Conservation (phyloP, 495 filamentous ascomycete species). For the Penicillium nucicola region DNA sequence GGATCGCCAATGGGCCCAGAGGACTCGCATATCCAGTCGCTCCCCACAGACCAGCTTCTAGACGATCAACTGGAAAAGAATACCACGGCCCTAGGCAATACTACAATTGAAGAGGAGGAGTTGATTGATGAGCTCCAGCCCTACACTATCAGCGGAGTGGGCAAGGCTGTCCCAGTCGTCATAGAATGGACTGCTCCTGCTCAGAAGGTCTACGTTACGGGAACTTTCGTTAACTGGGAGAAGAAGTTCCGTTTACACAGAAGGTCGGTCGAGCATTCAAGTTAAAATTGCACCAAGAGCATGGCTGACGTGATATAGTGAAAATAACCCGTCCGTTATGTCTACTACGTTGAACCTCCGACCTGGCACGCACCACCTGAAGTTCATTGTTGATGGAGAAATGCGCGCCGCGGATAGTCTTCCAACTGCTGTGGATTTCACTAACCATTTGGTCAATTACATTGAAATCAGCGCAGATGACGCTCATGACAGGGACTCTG, state of each 20-base stretch:
- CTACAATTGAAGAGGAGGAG: constrained; percentile 77
- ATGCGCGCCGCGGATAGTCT: constrained; percentile 84
- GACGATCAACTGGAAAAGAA: constrained; percentile 45
- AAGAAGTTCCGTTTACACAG: constrained; percentile 81
- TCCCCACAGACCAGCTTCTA: constrained; percentile 49
- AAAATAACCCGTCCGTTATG: constrained; percentile 51
- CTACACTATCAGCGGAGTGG: constrained; percentile 51
- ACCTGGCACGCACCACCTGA: constrained; percentile 92
- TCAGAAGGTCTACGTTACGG: constrained; percentile 91
- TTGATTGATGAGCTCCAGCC: constrained; percentile 65
- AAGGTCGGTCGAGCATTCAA: constrained; percentile 51
- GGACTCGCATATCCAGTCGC: constrained; percentile 45
- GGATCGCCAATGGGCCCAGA: constrained; percentile 79
- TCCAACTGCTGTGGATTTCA: constrained; percentile 94
- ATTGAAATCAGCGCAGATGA: constrained; percentile 87
- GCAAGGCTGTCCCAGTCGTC: constrained; percentile 64
- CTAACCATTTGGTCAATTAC: constrained; percentile 95
- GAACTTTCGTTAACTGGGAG: constrained; percentile 94
- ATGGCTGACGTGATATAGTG: constrained; percentile 23
- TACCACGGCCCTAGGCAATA: constrained; percentile 62
- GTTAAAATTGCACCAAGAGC: background rate
- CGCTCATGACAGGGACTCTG: constrained; percentile 28
- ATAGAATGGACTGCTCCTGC: constrained; percentile 79
- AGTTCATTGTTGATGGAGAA: constrained; percentile 90
- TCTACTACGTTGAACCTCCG: constrained; percentile 75